Evolutionary conservation across 441 rosid genomes (phyloP), one percentile per base, ranked within the genome.

Genomic region (Croton setiger): DNA sequence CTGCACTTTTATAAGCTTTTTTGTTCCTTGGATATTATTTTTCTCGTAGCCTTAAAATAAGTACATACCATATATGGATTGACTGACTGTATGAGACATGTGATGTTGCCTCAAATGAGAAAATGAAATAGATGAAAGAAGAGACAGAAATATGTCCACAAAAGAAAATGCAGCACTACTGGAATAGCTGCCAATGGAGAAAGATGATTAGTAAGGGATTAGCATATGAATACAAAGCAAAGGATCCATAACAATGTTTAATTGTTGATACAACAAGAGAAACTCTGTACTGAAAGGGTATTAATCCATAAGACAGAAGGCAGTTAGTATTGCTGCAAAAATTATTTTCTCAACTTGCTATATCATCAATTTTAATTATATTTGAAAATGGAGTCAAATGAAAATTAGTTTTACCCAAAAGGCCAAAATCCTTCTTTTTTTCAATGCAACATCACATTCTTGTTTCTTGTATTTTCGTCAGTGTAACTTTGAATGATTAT

Each of bases 401-500:
- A n/a, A 11, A 7, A 8, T 2, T 7, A 12, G 41, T 35, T n/a
- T 8, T 10, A 37, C 21, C 15, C 7, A 58, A 58, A 58, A n/a
- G n/a, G 13, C 15, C 7, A 58, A 58, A 58, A n/a, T 54, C 37
- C 43, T 9, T 3, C n/a, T 17, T 15, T 36, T 36, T n/a, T 35
- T 27, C 31, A 27, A 7, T 18, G 27, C n/a, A 49, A 31, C 20
- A 12, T 20, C 8, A 35, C 6, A 12, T 63, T 15, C 53, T 7
- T 63, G 21, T 3, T 41, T 62, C 2, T n/a, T 31, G 11, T 53
- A 35, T 2, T 55, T 66, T 18, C 11, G 31, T 20, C 57, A 48
- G 21, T 59, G 68, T 39, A 52, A 60, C 49, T 66, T 36, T 12
- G 31, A 48, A 63, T 39, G 62, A 59, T 51, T 15, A 41, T 65